Percentiles rank a stretch among this genome's conserved stretches.
These are phyloP conservation scores for Stromatinia cepivora DNA, from an alignment of 2,329 filamentous ascomycete species.

Conservation along the genomic window DNA sequence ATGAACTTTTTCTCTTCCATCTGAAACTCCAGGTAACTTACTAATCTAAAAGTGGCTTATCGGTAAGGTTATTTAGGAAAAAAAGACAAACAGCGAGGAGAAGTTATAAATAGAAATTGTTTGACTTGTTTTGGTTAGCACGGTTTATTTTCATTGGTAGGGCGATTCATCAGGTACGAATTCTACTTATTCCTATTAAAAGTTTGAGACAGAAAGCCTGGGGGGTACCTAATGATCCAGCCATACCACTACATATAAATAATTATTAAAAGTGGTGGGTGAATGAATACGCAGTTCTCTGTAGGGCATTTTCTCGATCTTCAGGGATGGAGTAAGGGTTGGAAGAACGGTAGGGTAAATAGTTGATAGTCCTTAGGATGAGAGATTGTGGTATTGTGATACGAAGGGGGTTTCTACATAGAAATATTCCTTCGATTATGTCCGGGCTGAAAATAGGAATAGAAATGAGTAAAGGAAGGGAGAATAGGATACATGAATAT, in stretches of 20 bases:
- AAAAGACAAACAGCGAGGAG: neutral
- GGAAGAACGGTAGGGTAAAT: neutral
- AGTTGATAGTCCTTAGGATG: neutral
- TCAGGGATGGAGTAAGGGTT: neutral
- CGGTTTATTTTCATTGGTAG: neutral
- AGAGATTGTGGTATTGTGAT: neutral
- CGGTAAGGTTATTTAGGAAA: neutral
- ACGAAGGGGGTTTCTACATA: neutral
- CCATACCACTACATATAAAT: neutral
- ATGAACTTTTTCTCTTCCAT: neutral
- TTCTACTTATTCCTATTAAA: neutral
- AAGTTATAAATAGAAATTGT: conserved; percentile 4
- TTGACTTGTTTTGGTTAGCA: neutral
- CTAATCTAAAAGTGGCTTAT: neutral
- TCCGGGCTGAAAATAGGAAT: neutral
- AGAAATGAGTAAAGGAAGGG: neutral
- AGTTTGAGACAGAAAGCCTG: neutral
- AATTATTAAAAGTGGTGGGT: neutral
- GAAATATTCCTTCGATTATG: neutral
- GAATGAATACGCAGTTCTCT: neutral
- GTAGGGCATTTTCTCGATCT: neutral
- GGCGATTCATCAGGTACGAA: neutral
- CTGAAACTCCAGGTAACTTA: neutral
- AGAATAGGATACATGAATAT: neutral
- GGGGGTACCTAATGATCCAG: neutral